phyloP scores from a whole-genome alignment of 768 basidiomycete species.

The Multifurca ochricompacta region DNA sequence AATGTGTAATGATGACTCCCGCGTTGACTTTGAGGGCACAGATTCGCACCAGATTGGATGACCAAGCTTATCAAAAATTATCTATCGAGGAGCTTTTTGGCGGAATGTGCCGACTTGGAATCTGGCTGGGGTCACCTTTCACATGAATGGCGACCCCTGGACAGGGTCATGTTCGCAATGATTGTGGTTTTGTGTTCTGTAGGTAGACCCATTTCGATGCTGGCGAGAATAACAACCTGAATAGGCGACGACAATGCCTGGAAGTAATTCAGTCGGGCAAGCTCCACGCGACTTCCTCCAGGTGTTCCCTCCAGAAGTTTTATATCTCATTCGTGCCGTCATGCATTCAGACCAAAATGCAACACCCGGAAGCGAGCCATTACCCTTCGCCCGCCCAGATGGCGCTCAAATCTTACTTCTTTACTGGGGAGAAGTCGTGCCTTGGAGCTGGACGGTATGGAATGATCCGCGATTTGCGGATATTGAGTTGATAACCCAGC shows the following conservation, averaged over 20 bases:
- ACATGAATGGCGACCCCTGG: neutral
- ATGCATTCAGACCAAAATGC: slow-evolving; percentile 17
- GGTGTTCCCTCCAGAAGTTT: slow-evolving; percentile 1
- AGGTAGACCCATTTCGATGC: neutral
- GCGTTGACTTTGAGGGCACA: slow-evolving; percentile 11
- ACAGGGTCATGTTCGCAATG: slow-evolving; percentile 19
- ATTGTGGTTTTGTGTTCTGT: slow-evolving; percentile 21
- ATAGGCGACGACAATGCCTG: neutral
- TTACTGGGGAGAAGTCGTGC: slow-evolving; percentile 47
- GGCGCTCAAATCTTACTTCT: slow-evolving; percentile 43
- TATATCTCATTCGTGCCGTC: slow-evolving; percentile 9
- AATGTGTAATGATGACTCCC: neutral
- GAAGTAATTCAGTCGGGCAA: neutral
- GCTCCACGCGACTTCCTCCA: slow-evolving; percentile 4
- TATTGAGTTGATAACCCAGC: slow-evolving; percentile 38
- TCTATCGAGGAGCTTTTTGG: slow-evolving; percentile 2
- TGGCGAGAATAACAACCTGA: neutral
- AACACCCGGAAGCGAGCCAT: neutral
- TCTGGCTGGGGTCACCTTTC: neutral
- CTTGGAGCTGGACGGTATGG: slow-evolving; percentile 65
- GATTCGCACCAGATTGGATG: slow-evolving; percentile 1
- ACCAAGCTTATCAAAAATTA: slow-evolving; percentile 1
- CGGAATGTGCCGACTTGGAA: neutral
- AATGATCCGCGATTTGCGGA: slow-evolving; percentile 42
- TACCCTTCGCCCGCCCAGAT: slow-evolving; percentile 28